These are phyloP conservation scores for Phyllosticta citribraziliensis DNA, from an alignment of 2,329 filamentous ascomycete genomes.

Conservation along the genomic window DNA sequence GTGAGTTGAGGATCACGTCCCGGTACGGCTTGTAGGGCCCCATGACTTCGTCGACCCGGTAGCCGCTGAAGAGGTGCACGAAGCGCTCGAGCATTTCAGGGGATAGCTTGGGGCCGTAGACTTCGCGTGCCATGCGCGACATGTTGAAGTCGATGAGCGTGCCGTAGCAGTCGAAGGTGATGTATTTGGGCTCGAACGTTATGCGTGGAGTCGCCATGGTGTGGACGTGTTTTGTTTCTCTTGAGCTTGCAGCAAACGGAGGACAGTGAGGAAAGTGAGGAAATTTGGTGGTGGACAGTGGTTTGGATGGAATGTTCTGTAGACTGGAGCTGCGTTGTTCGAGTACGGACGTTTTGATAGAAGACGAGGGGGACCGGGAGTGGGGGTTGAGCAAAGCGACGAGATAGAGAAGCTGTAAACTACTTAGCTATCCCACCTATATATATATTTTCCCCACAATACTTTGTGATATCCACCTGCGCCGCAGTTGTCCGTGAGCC, in stretches of 20 bases:
- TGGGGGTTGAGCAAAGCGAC: background rate
- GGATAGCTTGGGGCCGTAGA: background rate
- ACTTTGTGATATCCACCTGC: background rate
- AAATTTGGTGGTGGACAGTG: background rate
- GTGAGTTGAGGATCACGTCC: slow-evolving; percentile 5
- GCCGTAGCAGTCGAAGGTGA: slow-evolving; percentile 11
- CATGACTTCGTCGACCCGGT: slow-evolving; percentile 9
- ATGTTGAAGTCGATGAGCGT: slow-evolving; percentile 10
- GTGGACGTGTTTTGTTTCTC: background rate
- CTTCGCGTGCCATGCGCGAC: slow-evolving; percentile 7
- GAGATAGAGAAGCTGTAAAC: background rate
- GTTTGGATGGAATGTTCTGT: background rate
- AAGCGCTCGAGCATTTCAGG: slow-evolving; percentile 4
- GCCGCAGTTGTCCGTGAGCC: background rate
- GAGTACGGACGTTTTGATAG: background rate
- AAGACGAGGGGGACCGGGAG: background rate
- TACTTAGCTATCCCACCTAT: background rate
- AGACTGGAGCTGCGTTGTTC: background rate
- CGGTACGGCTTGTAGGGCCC: slow-evolving; percentile 9
- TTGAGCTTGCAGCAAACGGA: background rate
- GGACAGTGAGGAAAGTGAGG: background rate
- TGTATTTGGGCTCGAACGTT: slow-evolving; percentile 9
- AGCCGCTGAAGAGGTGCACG: slow-evolving; percentile 6
- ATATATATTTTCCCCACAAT: background rate
- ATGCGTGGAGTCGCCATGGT: slow-evolving; percentile 2